Base-by-base conservation (phyloP, 1,139 yeast species). In the Magnusiomyces tetraspermus region DNA sequence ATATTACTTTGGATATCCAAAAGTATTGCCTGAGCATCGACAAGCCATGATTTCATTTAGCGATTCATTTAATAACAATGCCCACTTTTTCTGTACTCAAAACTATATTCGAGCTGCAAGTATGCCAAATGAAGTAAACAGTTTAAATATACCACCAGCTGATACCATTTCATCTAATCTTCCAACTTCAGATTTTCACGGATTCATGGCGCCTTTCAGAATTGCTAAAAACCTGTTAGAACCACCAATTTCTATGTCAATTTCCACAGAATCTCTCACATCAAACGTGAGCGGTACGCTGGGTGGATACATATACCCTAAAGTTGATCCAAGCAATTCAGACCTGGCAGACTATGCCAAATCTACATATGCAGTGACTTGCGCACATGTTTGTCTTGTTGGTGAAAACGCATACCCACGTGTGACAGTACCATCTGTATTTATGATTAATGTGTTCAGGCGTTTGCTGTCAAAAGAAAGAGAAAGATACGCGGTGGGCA, bases 351-450 rank as follows among this genome's bases (percentile, higher is more conserved):
- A 80, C 57, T 87, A 84, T 64, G 76, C 83, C n/a, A 79, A 80
- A 55, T 77, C 87, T 2, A 79, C 86, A 43, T 89, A 85, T 69
- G 97, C 95, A 1, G 72, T 89, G 53, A 86, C 97, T 0, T 89
- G 97, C 71, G 96, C 96, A 0, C 97, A 90, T 70, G 96, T 90
- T 6, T 85, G 94, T 52, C 72, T 89, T 23, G 79, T 79, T 54
- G 66, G 68, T 13, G 72, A 64, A 15, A 64, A 63, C 2, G 22
- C 45, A 30, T 33, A 46, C 15, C 49, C 49, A 21, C 30, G 30
- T 6, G 49, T 46, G 3, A 36, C 85, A 13, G 77, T 85, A 0
- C 97, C 97, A 0, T 87, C 95, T 33, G 80, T 88, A 0, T 94
- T 87, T 1, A 71, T 90, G 56, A 79, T 87, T 50, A 77, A 79